Base-by-base conservation (phyloP, 139 green algal species). In the Spirogloea muscicola region DNA sequence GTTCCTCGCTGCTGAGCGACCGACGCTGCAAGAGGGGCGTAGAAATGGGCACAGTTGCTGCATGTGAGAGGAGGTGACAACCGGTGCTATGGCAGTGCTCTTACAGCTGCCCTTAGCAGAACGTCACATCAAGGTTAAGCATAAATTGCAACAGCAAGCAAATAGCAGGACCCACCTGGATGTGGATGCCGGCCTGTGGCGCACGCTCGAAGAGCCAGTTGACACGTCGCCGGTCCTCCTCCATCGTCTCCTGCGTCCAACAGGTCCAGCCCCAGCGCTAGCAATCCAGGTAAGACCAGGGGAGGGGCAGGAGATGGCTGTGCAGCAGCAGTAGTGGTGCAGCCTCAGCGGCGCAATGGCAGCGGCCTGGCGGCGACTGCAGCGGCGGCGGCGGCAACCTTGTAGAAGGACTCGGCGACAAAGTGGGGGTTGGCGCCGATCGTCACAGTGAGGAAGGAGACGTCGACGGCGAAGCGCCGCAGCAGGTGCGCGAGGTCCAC, bases 401-500 rank as follows among this genome's bases (percentile, higher is more conserved):
- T 72, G 85, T 97, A 97, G 68, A 96, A 96, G 21, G 64, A 61
- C 72, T 96, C 91, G 46, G 82, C 67, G 9, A 84, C 84, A 68
- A 89, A 96, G 1, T 77, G 84, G 5, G 88, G 86, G 72, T 97
- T 96, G 33, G 91, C 88, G 0, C 92, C 91, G 0, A 96, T 55
- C 0, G 85, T 93, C 21, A 88, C 72, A 0, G 92, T 96, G 39
- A 80, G 65, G 69, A 95, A 90, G 1, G 61, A 74, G 10, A 94
- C 86, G 0, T 77, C 38, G 37, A 91, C 42, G 0, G 85, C 86
- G 48, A 91, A 93, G 61, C 71, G 72, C 0, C 86, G 82, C 46
- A 96, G 79, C 37, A 96, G 84, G 75, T 94, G 86, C 0, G 92
- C 92, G 16, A 97, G 77, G 81, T 97, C 92, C 3, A 97, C 82